A percentile compares a stretch with the other conserved stretches of the same genome.
phyloP scores from a whole-genome alignment of 768 basidiomycete species.

The Royoungia palumana region DNA sequence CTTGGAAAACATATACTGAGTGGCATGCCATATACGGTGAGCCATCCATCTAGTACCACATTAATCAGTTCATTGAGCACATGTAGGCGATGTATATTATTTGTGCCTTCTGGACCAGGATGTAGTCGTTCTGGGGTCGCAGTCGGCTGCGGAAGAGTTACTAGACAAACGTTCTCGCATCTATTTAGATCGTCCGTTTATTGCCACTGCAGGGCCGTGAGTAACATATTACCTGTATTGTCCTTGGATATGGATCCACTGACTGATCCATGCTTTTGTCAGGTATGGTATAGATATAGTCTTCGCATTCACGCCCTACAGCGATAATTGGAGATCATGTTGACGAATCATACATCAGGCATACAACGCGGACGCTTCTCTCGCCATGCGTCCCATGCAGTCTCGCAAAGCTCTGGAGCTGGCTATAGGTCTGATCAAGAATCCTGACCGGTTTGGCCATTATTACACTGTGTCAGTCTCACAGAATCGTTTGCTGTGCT shows the following conservation, averaged over 20 bases:
- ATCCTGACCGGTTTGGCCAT: background rate
- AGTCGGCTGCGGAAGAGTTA: constrained; percentile 40
- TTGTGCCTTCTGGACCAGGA: constrained; percentile 44
- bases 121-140: constrained; percentile 43
- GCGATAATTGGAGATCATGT: constrained; percentile 5
- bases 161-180: constrained; percentile 43
- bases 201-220: constrained; percentile 10
- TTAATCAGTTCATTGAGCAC: no score
- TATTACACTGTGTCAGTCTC: background rate
- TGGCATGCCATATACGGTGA: constrained; percentile 1
- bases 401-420: constrained; percentile 3
- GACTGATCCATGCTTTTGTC: no score
- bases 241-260: no score
- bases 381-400: constrained; percentile 4
- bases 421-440: background rate
- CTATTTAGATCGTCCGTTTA: constrained; percentile 47
- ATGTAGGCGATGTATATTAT: constrained; percentile 41
- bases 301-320: constrained; percentile 7
- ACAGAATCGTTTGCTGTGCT: background rate
- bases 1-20: constrained; percentile 8
- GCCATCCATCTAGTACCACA: no score
- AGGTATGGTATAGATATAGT: constrained; percentile 10
- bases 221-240: background rate
- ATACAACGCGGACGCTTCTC: background rate
- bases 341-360: constrained; percentile 12